Evolutionary conservation across 176 grass and related monocot species (phyloP).

Genomic region (Cenchrus americanus): DNA sequence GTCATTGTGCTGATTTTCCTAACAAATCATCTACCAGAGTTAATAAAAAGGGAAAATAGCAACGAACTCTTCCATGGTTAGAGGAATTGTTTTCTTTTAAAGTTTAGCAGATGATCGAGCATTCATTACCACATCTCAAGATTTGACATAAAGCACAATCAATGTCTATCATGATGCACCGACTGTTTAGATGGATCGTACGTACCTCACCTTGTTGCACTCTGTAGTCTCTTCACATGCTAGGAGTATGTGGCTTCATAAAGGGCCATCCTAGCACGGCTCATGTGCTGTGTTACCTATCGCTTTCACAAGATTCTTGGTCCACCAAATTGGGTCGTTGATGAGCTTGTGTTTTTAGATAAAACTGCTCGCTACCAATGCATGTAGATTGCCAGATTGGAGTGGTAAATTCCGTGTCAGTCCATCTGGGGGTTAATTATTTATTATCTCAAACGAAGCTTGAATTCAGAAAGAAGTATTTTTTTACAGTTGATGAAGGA

Average conservation of each 20-base stretch:
- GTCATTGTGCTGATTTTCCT: neutral
- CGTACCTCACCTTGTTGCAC: neutral
- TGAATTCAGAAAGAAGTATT: too few species aligned
- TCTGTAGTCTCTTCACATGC: neutral
- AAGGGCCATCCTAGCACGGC: neutral
- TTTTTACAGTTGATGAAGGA: too few species aligned
- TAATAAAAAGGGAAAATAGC: neutral
- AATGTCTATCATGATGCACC: constrained; percentile 44
- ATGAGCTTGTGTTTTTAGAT: neutral
- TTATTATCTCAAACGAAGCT: too few species aligned
- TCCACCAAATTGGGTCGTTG: neutral
- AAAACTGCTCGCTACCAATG: neutral
- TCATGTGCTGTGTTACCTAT: neutral
- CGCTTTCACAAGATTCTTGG: neutral
- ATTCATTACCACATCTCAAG: constrained; percentile 6
- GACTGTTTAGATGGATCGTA: constrained; percentile 38
- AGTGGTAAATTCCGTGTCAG: neutral
- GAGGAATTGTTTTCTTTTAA: neutral
- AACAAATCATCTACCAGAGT: neutral
- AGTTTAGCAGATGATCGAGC: constrained; percentile 1
- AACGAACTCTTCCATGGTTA: neutral
- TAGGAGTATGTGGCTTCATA: neutral
- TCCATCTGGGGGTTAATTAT: neutral
- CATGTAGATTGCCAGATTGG: neutral
- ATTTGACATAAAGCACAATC: constrained; percentile 43